These are phyloP conservation scores for Volvariella volvacea DNA, from an alignment of 1,284 basidiomycete species.

Conservation along the genomic window DNA sequence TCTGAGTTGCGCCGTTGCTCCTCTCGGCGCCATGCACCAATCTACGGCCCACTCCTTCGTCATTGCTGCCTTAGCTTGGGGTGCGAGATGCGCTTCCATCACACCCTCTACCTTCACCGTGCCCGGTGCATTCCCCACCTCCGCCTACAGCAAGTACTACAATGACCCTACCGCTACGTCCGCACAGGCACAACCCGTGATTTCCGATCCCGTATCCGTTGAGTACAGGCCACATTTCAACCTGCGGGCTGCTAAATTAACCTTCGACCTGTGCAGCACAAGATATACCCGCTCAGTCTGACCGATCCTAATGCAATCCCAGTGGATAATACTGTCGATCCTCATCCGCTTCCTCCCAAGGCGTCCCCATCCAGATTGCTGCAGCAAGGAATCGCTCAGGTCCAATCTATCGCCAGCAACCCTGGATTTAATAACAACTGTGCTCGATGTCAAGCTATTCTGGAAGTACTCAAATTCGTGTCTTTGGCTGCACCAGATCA, in stretches of 20 bases:
- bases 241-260: not conserved
- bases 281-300: conserved; percentile 47
- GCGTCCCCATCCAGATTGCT: conserved; percentile 39
- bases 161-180: conserved; percentile 65
- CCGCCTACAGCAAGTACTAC: conserved; percentile 57
- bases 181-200: conserved; percentile 62
- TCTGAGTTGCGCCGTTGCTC: too few relatives aligned
- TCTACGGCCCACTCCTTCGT: too few relatives aligned
- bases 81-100: conserved; percentile 15
- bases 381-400: conserved; percentile 44
- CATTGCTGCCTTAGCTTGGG: conserved; percentile 8
- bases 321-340: conserved; percentile 52
- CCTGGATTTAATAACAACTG: conserved; percentile 50
- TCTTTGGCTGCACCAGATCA: conserved; percentile 55
- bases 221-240: conserved; percentile 13
- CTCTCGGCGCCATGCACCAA: too few relatives aligned
- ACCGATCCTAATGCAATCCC: conserved; percentile 55
- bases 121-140: conserved; percentile 60
- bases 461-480: conserved; percentile 63
- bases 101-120: conserved; percentile 48
- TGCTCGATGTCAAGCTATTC: conserved; percentile 52
- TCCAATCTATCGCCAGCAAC: conserved; percentile 45
- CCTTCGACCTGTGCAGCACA: conserved; percentile 31
- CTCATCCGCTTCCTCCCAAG: conserved; percentile 55
- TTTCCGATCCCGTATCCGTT: conserved; percentile 62